Percentiles rank a stretch among this genome's conserved stretches.
phyloP scores from a whole-genome alignment of 2,329 filamentous ascomycete genomes.

The Graphilbum fragrans region DNA sequence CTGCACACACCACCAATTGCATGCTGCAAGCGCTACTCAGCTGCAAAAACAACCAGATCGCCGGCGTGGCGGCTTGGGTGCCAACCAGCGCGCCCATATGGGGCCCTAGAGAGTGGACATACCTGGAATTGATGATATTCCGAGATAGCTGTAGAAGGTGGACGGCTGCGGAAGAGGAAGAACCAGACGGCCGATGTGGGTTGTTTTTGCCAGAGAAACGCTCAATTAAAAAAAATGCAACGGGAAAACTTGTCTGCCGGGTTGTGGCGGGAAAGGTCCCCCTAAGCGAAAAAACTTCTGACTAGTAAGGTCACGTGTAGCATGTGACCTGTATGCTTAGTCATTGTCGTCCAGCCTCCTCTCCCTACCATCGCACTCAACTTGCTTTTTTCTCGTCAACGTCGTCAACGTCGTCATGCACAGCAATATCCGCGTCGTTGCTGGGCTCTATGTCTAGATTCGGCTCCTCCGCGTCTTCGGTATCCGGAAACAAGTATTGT shows the following conservation, averaged over 20 bases:
- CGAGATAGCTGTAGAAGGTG: slow-evolving; percentile 11
- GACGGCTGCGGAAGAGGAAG: slow-evolving; percentile 29
- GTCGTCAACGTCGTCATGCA: too few relatives aligned
- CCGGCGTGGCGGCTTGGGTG: neutral
- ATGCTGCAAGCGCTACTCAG: too few relatives aligned
- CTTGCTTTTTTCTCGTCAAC: too few relatives aligned
- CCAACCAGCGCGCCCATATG: neutral
- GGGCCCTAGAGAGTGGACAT: slow-evolving; percentile 1
- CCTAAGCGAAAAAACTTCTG: neutral
- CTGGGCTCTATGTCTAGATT: too few relatives aligned
- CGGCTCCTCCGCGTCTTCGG: too few relatives aligned
- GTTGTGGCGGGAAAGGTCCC: neutral
- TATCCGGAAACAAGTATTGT: too few relatives aligned
- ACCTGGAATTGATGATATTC: slow-evolving; percentile 14
- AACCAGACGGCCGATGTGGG: slow-evolving; percentile 24
- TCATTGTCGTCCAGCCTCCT: neutral
- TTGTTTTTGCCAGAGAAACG: slow-evolving; percentile 3
- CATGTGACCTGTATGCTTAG: neutral
- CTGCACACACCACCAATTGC: too few relatives aligned
- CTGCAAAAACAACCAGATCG: too few relatives aligned
- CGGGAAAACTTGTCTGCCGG: neutral
- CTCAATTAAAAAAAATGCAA: neutral
- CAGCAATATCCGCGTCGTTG: too few relatives aligned
- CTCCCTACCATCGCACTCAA: neutral
- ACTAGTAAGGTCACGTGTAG: neutral